phyloP scores from a whole-genome alignment of 495 filamentous ascomycete species.

The Aspergillus taichungensis region DNA sequence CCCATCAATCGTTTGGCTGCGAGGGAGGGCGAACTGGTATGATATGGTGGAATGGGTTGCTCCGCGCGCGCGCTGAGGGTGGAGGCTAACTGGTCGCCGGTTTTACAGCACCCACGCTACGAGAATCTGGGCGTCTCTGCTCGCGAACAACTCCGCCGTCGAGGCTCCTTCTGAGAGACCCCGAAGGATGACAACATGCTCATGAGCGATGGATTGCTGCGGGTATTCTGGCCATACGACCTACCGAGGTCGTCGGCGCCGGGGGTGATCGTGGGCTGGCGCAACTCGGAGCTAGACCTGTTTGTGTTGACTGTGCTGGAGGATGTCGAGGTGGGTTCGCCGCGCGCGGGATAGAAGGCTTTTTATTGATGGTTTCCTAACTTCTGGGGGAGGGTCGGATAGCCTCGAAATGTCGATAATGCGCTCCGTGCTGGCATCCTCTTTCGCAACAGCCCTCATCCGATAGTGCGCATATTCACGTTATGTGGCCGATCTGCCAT shows the following conservation, averaged over 20 bases:
- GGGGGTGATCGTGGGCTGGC: slow-evolving; percentile 90
- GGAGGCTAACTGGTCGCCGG: slow-evolving; percentile 6
- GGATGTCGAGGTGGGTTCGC: slow-evolving; percentile 66
- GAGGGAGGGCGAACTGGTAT: slow-evolving; percentile 55
- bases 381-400: slow-evolving; percentile 1
- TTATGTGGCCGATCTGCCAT: slow-evolving; percentile 76
- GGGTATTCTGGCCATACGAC: slow-evolving; percentile 96
- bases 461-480: slow-evolving; percentile 69
- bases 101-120: slow-evolving; percentile 71
- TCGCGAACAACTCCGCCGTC: slow-evolving; percentile 84
- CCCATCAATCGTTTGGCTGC: slow-evolving; percentile 66
- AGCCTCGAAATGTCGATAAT: slow-evolving; percentile 73
- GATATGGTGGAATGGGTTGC: slow-evolving; percentile 11
- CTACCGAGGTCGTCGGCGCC: slow-evolving; percentile 58
- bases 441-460: slow-evolving; percentile 73
- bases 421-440: slow-evolving; percentile 78
- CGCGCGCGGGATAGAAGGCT: neutral
- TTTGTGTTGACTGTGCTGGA: slow-evolving; percentile 84
- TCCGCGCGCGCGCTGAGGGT: neutral
- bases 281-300: slow-evolving; percentile 83
- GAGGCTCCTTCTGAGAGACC: slow-evolving; percentile 76
- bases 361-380: slow-evolving; percentile 6
- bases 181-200: slow-evolving; percentile 78
- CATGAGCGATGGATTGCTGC: slow-evolving; percentile 78
- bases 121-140: slow-evolving; percentile 80